Evolutionary conservation across 1,139 yeast genomes (phyloP).

Genomic region (Suhomyces anneliseae): DNA sequence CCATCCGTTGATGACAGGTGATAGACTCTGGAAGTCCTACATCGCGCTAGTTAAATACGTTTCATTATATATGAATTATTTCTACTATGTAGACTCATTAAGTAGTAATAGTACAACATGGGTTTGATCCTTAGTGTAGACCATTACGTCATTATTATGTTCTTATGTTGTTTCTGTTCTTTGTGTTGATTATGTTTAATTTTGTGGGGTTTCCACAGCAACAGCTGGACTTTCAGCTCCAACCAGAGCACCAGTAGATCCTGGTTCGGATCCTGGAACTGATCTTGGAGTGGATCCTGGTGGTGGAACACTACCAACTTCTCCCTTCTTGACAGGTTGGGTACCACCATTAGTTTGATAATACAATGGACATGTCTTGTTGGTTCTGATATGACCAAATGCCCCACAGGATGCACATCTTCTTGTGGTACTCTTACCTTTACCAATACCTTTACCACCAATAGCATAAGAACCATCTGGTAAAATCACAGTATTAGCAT

Average conservation of each 20-base stretch:
- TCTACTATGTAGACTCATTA: no score
- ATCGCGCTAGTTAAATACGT: no score
- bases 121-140: no score
- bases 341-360: constrained; percentile 33
- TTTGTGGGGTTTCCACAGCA: neutral
- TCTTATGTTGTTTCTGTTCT: no score
- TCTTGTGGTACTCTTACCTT: constrained; percentile 77
- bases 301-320: neutral
- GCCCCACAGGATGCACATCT: constrained; percentile 96
- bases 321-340: constrained; percentile 1
- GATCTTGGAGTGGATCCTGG: neutral
- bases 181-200: neutral
- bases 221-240: neutral
- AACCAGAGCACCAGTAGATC: neutral
- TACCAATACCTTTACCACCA: constrained; percentile 67
- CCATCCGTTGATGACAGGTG: no score
- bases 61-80: no score
- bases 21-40: no score
- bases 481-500: constrained; percentile 44
- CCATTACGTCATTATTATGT: no score
- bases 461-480: constrained; percentile 50
- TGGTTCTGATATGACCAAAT: constrained; percentile 90
- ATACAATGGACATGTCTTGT: constrained; percentile 86
- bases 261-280: neutral
- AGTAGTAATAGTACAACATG: no score